Base-by-base conservation (phyloP, 345 rosid genomes). In the Linum usitatissimum region DNA sequence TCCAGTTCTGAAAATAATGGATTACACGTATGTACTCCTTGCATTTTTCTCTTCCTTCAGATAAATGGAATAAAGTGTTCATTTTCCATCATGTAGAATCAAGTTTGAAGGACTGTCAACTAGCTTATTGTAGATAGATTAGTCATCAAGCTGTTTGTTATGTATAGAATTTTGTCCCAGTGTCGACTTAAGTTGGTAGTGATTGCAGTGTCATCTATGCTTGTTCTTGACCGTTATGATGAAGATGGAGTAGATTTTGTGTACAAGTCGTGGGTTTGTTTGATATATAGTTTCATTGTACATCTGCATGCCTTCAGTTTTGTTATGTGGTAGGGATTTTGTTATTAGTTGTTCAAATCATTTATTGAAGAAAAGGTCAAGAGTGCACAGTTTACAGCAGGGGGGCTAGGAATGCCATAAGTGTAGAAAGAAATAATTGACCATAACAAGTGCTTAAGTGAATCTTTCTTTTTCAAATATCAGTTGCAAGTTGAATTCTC, bases 1-100 rank as follows among this genome's bases (percentile, higher is more conserved):
- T 68, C 99, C 94, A 0, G 96, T 90, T 70, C 80, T 90, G 72
- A 83, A 82, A 82, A 90, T 86, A 76, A 90, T 87, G 96, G 95
- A 93, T 68, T 93, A 83, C 75, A 86, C 75, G 99, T 84, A 79
- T 60, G 73, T 23, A n/a, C 64, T 21, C 21, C 38, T 64, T 55
- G n/a, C 12, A 39, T 51, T 12, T 59, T 51, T 19, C 31, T 38
- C 39, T 51, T 15, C 4, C 48, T 40, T 45, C 17, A 45, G 51
- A 7, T 45, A 13, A 45, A 45, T 12, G 51, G 10, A 15, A 45
- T 12, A 15, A 12, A 34, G 38, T 34, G 38, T 34, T 45, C 51
- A 45, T 7, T 7, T 45, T 45, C 13, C 17, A 45, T 45, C 51
- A 45, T 45, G 3, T 10, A 45, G 51, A 15, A 4, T 34, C 3